phyloP scores from a whole-genome alignment of 805 yeast genomes.

The Ogataea corticis region DNA sequence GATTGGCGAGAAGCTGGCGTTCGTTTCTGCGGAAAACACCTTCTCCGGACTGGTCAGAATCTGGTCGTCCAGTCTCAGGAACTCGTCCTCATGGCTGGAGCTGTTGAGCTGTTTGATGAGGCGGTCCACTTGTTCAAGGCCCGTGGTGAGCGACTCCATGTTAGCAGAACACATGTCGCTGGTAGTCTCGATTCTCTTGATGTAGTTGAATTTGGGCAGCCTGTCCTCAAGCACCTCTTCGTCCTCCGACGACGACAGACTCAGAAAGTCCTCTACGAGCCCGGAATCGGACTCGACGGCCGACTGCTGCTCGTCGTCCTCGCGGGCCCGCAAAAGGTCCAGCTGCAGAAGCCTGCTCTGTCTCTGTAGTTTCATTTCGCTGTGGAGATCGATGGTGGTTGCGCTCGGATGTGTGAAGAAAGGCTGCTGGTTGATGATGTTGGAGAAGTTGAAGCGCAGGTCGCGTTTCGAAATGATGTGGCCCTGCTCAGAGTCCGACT shows the following conservation, averaged over 20 bases:
- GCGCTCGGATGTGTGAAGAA: constrained; percentile 27
- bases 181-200: constrained; percentile 13
- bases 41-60: constrained; percentile 11
- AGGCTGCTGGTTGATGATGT: constrained; percentile 27
- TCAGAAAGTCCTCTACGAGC: constrained; percentile 23
- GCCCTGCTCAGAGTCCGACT: constrained; percentile 3
- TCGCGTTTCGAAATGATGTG: constrained; percentile 19
- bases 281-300: constrained; percentile 6
- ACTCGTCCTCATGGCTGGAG: constrained; percentile 20
- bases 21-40: not conserved
- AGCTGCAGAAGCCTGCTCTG: constrained; percentile 32
- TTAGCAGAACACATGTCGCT: constrained; percentile 3
- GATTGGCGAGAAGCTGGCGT: constrained; percentile 10
- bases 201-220: constrained; percentile 13
- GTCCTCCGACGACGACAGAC: constrained; percentile 28
- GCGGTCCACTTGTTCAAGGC: constrained; percentile 33
- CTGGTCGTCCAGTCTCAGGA: constrained; percentile 18
- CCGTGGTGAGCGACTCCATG: constrained; percentile 26
- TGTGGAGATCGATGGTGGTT: constrained; percentile 25
- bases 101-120: constrained; percentile 27
- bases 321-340: constrained; percentile 23
- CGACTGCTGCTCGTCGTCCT: constrained; percentile 2
- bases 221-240: constrained; percentile 21
- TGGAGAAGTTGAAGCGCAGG: constrained; percentile 27
- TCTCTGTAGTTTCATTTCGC: constrained; percentile 34